Base-by-base conservation (phyloP, 106 monocot genomes). In the Dendrobium catenatum region DNA sequence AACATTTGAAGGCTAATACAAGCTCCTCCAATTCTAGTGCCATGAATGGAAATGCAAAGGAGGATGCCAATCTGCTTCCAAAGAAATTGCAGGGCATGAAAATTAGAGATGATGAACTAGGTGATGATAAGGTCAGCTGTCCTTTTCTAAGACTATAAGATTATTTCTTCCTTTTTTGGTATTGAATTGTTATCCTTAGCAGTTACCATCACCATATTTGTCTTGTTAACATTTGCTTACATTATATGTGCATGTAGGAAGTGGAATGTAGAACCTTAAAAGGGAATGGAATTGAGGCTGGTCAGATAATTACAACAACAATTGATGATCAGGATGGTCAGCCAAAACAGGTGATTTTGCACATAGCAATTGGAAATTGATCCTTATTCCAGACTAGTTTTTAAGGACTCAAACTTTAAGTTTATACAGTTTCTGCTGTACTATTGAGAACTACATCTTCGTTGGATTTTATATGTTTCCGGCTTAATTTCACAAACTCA, bases 301-400 rank as follows among this genome's bases (percentile, higher is more conserved):
- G 89, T 31, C 89, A 89, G 66, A 85, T 85, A 80, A 87, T 89
- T 83, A 20, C 85, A 73, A 87, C 87, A 47, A 89, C 85, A 78
- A 85, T 89, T 31, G 85, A 83, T 79, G 85, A 83, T 49, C 79
- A 48, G 67, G 87, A 87, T 83, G 89, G 87, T 1, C 89, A 87
- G 56, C 84, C 82, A 47, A 89, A 89, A 40, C 89, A 85, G 89
- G 89, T 87, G 72, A 74, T 68, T 17, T 58, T 17, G 9, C 5
- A 20, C 56, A 37, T 70, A 66, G 26, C 5, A 66, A 66, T 66
- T 66, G 6, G 9, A 22, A 66, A 26, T 66, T 66, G 24, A 66
- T 24, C 6, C 15, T 66, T 26, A 10, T 66, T 66, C n/a, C 24
- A 64, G 22, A 64, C 64, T 64, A 64, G 64, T 64, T 22, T 64